Evolutionary conservation across 495 filamentous ascomycete species (phyloP), one percentile per base, ranked within the genome.

Genomic region (Thermothielavioides terrestris): DNA sequence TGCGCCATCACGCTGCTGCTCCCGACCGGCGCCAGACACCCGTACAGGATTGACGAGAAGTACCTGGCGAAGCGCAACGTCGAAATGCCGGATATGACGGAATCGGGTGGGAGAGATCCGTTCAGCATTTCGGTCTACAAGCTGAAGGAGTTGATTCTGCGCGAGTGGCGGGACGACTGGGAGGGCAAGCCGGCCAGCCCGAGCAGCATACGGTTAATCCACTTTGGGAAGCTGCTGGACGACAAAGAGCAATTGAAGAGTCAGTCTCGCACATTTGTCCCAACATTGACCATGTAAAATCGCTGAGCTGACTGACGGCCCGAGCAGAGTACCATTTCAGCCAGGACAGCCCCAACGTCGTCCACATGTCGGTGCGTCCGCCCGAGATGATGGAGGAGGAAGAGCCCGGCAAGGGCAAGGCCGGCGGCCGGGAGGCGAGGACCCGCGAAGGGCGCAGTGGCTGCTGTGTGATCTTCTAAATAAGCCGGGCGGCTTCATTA

Each of bases 81-180:
- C 14, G 78, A 73, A 27, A 79, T 89, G 1, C 83, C 86, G 31
- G 84, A 80, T 22, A 59, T 70, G 48, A 72, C 68, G 14, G 72
- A 72, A 48, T 59, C 63, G 21, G 75, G 76, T 28, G 68, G 55
- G 26, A 73, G 83, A 59, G 88, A 95, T 62, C 89, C 89, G 2
- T 87, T 86, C 59, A 82, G 82, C 59, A 88, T 95, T 67, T 92
- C 84, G 57, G 81, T 94, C 12, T 95, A 95, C 60, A 91, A 85
- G 7, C 62, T 95, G 44, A 95, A 95, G 66, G 89, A 95, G 62
- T 68, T 95, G 65, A 94, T 95, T 53, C 78, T 89, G 75, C 71
- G 86, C 58, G 89, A 94, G 58, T 95, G 89, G 89, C 76, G 86
- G 56, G 80, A 82, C 55, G 89, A 95, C 61, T 95, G 89, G 89